These are phyloP conservation scores for Leishmania tropica DNA, from an alignment of 208 protist genomes.

Conservation along the genomic window DNA sequence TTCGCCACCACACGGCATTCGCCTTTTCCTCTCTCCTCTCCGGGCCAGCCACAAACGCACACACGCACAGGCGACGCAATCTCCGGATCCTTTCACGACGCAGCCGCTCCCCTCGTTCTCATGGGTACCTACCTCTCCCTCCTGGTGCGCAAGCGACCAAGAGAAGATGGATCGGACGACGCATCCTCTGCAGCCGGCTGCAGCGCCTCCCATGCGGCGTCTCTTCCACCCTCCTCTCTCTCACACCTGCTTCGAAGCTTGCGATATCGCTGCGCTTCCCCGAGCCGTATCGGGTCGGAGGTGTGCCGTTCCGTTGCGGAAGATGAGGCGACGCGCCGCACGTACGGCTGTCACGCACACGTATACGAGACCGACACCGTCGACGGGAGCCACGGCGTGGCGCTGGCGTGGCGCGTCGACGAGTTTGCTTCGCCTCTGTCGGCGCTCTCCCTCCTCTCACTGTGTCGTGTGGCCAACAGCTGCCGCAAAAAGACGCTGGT, in stretches of 20 bases:
- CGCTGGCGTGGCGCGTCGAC: slow-evolving; percentile 62
- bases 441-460: slow-evolving; percentile 45
- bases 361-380: slow-evolving; percentile 52
- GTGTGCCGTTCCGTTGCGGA: slow-evolving; percentile 48
- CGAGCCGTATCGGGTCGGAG: slow-evolving; percentile 7
- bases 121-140: neutral
- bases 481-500: slow-evolving; percentile 67
- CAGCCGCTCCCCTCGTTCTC: neutral
- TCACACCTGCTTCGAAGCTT: slow-evolving; percentile 19
- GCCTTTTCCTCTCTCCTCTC: neutral
- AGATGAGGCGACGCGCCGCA: slow-evolving; percentile 35
- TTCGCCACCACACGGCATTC: neutral
- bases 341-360: slow-evolving; percentile 81
- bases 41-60: neutral
- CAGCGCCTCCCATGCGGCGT: neutral
- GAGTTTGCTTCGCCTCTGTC: slow-evolving; percentile 17
- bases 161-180: neutral
- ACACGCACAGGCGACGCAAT: neutral
- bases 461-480: slow-evolving; percentile 82
- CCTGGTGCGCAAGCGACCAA: neutral
- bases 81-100: neutral
- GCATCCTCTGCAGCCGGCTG: neutral
- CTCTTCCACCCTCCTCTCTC: neutral
- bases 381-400: slow-evolving; percentile 59
- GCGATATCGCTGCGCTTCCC: slow-evolving; percentile 11